Conservation (phyloP, 805 yeast species). For the Saccharomycopsis capsularis region DNA sequence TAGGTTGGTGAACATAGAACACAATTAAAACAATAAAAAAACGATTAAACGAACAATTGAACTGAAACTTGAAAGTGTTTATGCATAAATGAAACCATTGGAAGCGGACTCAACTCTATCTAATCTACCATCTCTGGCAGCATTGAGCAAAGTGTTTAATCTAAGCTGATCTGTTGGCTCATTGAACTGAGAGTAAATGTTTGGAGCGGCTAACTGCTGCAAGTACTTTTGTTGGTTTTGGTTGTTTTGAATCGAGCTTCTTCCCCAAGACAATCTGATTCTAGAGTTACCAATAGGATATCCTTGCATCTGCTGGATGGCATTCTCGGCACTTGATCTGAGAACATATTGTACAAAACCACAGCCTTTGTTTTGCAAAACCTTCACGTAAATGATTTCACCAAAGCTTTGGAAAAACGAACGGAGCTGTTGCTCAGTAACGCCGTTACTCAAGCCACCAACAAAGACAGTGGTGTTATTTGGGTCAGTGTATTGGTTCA, state of each 20-base stretch:
- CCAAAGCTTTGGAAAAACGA: slow-evolving; percentile 63
- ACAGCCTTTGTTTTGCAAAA: slow-evolving; percentile 69
- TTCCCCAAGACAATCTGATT: slow-evolving; percentile 84
- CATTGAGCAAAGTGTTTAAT: slow-evolving; percentile 46
- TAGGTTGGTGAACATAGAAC: too few species aligned
- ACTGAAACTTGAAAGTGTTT: neutral
- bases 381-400: slow-evolving; percentile 65
- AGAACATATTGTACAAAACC: slow-evolving; percentile 81
- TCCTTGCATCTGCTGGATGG: slow-evolving; percentile 84
- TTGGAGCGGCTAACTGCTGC: slow-evolving; percentile 18
- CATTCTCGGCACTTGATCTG: slow-evolving; percentile 76
- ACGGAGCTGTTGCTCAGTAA: slow-evolving; percentile 57
- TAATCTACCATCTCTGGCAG: slow-evolving; percentile 49
- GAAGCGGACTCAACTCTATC: slow-evolving; percentile 47
- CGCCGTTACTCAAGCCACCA: slow-evolving; percentile 52
- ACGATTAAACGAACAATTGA: neutral
- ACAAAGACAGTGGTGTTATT: slow-evolving; percentile 71
- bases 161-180: slow-evolving; percentile 30
- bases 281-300: slow-evolving; percentile 79
- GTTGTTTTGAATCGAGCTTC: slow-evolving; percentile 35
- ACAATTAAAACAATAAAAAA: neutral
- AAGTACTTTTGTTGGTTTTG: slow-evolving; percentile 22
- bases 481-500: slow-evolving; percentile 69
- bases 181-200: slow-evolving; percentile 8
- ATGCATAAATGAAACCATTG: slow-evolving; percentile 27